phyloP scores from a whole-genome alignment of 1,284 basidiomycete species.

The Apiotrichum akiyoshidainum region DNA sequence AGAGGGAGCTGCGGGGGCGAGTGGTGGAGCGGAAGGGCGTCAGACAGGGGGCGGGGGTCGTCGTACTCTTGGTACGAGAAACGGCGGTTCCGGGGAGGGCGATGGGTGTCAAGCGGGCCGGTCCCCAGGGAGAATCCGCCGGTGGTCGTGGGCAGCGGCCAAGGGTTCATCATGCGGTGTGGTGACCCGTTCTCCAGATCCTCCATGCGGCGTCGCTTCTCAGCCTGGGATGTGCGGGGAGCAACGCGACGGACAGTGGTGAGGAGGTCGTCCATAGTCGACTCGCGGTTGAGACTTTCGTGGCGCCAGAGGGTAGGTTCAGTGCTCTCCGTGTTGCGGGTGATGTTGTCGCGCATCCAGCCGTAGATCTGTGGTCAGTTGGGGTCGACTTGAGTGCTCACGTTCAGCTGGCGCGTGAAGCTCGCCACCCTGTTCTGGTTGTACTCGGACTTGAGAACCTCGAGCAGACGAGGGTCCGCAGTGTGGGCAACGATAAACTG shows the following conservation, averaged over 20 bases:
- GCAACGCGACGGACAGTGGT: constrained; percentile 1
- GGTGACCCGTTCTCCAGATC: not conserved
- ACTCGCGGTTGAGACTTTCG: not conserved
- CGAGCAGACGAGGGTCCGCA: not conserved
- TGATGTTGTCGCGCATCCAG: constrained; percentile 5
- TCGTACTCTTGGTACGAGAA: not conserved
- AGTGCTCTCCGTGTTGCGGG: constrained; percentile 3
- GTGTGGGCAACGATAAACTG: constrained; percentile 3
- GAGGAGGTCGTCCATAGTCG: not conserved
- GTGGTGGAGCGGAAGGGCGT: not conserved
- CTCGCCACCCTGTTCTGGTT: constrained; percentile 4
- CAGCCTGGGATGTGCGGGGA: constrained; percentile 1
- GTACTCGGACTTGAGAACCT: constrained; percentile 5
- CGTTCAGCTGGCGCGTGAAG: constrained; percentile 5
- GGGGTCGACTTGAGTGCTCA: not conserved
- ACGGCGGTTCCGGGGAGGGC: too few species aligned
- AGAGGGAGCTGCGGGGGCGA: too few species aligned
- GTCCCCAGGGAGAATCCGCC: not conserved
- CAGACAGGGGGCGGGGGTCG: not conserved
- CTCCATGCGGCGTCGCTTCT: constrained; percentile 1
- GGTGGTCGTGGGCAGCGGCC: too few species aligned
- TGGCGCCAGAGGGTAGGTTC: constrained; percentile 4
- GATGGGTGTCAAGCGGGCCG: not conserved
- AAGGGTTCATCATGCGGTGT: not conserved
- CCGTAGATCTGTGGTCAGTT: constrained; percentile 3